Evolutionary conservation across 176 grass and related monocot species (phyloP).

Genomic region (Oropetium thomaeum): DNA sequence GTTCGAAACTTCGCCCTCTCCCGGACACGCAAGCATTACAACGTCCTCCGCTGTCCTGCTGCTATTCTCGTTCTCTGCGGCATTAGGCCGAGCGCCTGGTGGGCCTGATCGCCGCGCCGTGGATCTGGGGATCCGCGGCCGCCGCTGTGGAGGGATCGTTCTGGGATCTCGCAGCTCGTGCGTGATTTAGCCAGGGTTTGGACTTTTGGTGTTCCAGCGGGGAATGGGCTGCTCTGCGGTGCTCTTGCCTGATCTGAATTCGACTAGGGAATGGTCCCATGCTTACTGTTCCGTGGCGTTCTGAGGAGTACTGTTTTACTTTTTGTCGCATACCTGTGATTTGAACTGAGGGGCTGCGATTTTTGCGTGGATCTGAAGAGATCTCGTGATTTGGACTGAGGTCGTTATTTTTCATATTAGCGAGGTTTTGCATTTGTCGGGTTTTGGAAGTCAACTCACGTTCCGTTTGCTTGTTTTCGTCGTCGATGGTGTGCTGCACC

Average conservation of each 20-base stretch:
- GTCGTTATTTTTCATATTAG: too few species aligned
- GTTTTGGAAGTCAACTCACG: background rate
- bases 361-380: slow-evolving; percentile 40
- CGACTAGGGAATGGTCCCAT: background rate
- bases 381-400: slow-evolving; percentile 15
- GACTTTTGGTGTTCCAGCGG: slow-evolving; percentile 11
- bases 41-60: background rate
- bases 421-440: background rate
- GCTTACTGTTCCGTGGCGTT: background rate
- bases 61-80: slow-evolving; percentile 1
- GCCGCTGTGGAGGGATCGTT: slow-evolving; percentile 1
- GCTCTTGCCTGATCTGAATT: slow-evolving; percentile 24
- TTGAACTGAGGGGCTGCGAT: background rate
- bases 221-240: slow-evolving; percentile 22
- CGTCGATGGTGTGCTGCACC: background rate
- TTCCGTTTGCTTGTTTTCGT: background rate
- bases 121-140: slow-evolving; percentile 39
- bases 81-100: slow-evolving; percentile 30
- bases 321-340: slow-evolving; percentile 5
- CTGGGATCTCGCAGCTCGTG: slow-evolving; percentile 19
- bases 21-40: background rate
- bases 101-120: background rate
- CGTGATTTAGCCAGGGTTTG: slow-evolving; percentile 17
- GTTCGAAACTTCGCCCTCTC: slow-evolving; percentile 14
- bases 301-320: background rate